Base-by-base conservation (phyloP, 768 basidiomycete species). In the Lanmaoa pseudosensibilis region DNA sequence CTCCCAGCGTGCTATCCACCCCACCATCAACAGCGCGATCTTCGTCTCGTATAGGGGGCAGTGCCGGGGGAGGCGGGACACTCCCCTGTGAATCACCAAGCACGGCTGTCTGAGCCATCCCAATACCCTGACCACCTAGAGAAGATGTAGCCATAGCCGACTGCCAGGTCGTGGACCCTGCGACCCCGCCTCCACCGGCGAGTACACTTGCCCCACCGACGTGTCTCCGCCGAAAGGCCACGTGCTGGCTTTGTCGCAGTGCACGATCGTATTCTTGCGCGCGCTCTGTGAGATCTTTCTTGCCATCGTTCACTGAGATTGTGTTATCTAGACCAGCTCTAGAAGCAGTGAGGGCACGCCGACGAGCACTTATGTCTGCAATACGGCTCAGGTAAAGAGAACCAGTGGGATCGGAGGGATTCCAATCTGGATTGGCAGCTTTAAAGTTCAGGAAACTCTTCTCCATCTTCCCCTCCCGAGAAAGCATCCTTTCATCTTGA, bases 391-490 rank as follows among this genome's bases (percentile, higher is more conserved):
- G 84, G 71, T 94, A 98, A 13, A 97, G 78, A 2, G 94, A 98
- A 13, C 93, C 88, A 4, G 91, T 83, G 1, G 94, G 93, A 68
- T 99, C 95, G 0, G 85, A 79, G 0, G 96, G 96, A 58, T 84
- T 89, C 96, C 96, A 99, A 56, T 94, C 92, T 12, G 96, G 96
- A 74, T 98, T 92, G 1, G 93, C 89, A 41, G 93, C 93, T 76
- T 95, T 96, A 80, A 97, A 97, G 67, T 90, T 92, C 33, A 96
- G 77, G 76, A 97, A 92, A 71, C 90, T 92, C 77, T 98, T 97
- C 79, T 99, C 97, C 95, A 99, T 98, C 81, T 99, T 99, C 36
- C 92, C 92, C 62, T 96, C 90, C 58, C 90, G 91, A 5, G 90
- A 92, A 65, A 90, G 79, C 79, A 90, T 87, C 56, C 84, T 84